phyloP scores from a whole-genome alignment of 768 basidiomycete species.

The Tubosaeta sp. region DNA sequence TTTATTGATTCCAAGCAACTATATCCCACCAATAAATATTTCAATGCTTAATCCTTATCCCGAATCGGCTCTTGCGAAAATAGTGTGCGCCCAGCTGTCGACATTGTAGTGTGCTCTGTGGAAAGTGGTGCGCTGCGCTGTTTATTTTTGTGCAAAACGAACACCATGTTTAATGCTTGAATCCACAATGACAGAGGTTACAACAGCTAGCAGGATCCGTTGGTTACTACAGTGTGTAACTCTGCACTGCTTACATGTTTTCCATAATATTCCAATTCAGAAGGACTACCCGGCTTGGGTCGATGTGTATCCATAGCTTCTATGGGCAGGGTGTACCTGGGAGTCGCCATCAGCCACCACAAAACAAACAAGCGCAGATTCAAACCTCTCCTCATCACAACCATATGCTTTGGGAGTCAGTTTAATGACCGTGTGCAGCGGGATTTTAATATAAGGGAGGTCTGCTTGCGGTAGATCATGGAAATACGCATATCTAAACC shows the following conservation, averaged over 20 bases:
- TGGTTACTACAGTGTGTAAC: neutral
- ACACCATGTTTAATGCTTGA: too few species aligned
- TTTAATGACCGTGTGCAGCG: slow-evolving; percentile 96
- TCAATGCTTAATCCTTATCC: too few species aligned
- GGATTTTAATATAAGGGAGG: slow-evolving; percentile 96
- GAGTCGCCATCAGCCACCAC: neutral
- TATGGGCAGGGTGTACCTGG: slow-evolving; percentile 85
- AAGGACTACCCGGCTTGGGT: slow-evolving; percentile 39
- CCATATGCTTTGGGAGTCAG: slow-evolving; percentile 98
- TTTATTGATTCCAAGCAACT: too few species aligned
- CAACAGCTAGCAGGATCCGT: neutral
- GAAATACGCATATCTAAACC: slow-evolving; percentile 89
- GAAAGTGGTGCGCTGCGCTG: too few species aligned
- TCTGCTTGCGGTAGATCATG: slow-evolving; percentile 88
- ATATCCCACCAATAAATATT: too few species aligned
- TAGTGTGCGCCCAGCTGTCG: too few species aligned
- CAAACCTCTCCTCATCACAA: slow-evolving; percentile 91
- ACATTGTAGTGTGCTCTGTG: too few species aligned
- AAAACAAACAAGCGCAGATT: neutral
- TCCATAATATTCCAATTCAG: slow-evolving; percentile 37
- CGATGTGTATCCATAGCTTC: slow-evolving; percentile 93
- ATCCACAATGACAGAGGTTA: neutral
- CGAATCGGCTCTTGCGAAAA: too few species aligned
- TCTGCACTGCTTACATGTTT: slow-evolving; percentile 4
- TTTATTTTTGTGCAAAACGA: too few species aligned